Evolutionary conservation across 2,329 filamentous ascomycete species (phyloP).

Genomic region (Cordyceps farinosa): DNA sequence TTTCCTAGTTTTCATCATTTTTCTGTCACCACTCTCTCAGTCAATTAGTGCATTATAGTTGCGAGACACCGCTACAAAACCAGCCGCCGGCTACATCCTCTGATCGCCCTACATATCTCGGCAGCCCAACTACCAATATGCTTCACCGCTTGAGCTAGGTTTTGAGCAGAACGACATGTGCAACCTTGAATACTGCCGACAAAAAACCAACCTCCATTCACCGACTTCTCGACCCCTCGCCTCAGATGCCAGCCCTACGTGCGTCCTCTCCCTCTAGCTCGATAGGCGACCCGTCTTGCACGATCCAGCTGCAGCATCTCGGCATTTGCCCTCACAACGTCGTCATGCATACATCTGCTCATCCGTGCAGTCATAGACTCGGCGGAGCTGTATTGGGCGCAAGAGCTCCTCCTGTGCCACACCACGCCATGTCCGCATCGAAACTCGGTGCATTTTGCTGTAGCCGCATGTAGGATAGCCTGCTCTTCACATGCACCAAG

Average conservation of each 20-base stretch:
- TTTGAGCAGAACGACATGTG: background rate
- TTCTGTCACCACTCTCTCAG: too few species aligned
- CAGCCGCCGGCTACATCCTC: too few species aligned
- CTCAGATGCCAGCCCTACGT: background rate
- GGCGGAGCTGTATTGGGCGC: background rate
- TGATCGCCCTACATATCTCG: too few species aligned
- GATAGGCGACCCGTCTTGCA: background rate
- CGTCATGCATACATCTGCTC: background rate
- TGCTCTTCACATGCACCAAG: background rate
- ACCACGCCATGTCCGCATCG: background rate
- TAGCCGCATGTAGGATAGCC: background rate
- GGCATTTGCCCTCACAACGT: constrained; percentile 1
- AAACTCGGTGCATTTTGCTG: background rate
- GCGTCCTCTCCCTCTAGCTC: background rate
- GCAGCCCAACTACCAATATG: background rate
- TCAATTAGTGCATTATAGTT: too few species aligned
- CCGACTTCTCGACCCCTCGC: background rate
- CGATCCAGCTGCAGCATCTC: constrained; percentile 2
- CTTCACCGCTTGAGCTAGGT: background rate
- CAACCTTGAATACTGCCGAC: background rate
- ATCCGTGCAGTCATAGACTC: background rate
- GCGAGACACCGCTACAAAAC: too few species aligned
- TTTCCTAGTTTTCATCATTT: too few species aligned
- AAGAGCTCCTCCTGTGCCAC: background rate
- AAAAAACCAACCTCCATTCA: background rate